These are phyloP conservation scores for Chiua virens DNA, from an alignment of 768 basidiomycete genomes.

Conservation along the genomic window DNA sequence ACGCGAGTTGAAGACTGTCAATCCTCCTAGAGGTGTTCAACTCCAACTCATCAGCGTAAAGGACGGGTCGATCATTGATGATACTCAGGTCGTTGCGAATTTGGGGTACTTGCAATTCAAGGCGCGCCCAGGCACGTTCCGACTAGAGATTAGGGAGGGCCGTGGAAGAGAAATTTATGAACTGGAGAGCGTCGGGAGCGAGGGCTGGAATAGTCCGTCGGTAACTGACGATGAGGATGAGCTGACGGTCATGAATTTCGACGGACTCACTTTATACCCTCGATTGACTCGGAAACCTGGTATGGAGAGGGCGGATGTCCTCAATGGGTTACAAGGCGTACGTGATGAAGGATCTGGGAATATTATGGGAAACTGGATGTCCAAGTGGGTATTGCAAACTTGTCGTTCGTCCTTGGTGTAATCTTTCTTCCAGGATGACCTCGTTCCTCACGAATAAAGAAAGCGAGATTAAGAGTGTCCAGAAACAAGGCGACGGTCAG, in stretches of 20 bases:
- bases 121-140: constrained; percentile 85
- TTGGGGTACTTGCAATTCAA: constrained; percentile 97
- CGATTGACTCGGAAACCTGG: constrained; percentile 67
- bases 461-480: constrained; percentile 18
- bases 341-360: constrained; percentile 35
- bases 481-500: constrained; percentile 41
- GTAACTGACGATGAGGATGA: constrained; percentile 69
- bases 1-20: constrained; percentile 61
- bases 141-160: constrained; percentile 79
- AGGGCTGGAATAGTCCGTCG: constrained; percentile 81
- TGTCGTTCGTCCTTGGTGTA: background rate
- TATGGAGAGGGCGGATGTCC: constrained; percentile 80
- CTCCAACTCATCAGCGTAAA: constrained; percentile 67
- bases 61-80: constrained; percentile 53
- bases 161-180: constrained; percentile 76
- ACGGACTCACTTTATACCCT: constrained; percentile 88
- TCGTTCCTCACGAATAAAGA: constrained; percentile 41
- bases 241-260: constrained; percentile 85
- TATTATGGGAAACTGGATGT: constrained; percentile 48
- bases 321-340: constrained; percentile 46
- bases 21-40: constrained; percentile 88
- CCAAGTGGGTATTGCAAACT: constrained; percentile 42
- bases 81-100: constrained; percentile 92
- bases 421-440: constrained; percentile 36
- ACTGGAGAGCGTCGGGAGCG: constrained; percentile 84